A percentile compares a stretch with the other conserved stretches of the same genome.
Evolutionary conservation across 345 rosid species (phyloP).

Genomic region (Salix exigua): DNA sequence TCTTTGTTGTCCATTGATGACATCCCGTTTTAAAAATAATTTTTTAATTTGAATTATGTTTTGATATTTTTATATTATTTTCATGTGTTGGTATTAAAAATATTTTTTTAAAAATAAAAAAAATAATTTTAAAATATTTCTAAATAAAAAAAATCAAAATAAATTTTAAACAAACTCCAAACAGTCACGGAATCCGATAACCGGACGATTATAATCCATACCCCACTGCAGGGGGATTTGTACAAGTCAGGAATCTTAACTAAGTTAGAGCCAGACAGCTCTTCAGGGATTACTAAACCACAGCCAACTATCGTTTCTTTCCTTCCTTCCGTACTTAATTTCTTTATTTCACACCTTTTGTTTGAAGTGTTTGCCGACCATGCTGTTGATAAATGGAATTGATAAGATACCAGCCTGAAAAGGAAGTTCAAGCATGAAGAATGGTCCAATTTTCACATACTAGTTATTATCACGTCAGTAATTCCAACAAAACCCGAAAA

Average conservation of each 20-base stretch:
- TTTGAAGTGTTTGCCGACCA: neutral
- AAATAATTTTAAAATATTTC: too few species aligned
- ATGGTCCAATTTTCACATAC: conserved; percentile 1
- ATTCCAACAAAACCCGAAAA: neutral
- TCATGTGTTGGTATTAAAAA: too few species aligned
- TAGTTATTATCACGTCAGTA: neutral
- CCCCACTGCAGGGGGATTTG: too few species aligned
- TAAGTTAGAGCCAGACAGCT: too few species aligned
- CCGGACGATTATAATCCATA: neutral
- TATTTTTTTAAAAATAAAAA: too few species aligned
- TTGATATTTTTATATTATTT: too few species aligned
- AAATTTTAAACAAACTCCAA: too few species aligned
- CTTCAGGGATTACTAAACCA: conserved; percentile 2
- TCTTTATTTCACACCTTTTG: neutral
- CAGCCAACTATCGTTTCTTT: neutral
- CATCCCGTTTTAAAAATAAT: accelerated
- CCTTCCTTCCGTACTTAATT: neutral
- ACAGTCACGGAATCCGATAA: neutral
- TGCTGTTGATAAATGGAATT: neutral
- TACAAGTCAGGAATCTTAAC: too few species aligned
- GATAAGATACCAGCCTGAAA: conserved; percentile 5
- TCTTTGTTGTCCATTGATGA: neutral
- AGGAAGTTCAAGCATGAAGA: neutral
- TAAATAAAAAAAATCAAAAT: too few species aligned
- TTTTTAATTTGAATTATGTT: too few species aligned